Base-by-base conservation (phyloP, 1,284 basidiomycete genomes). In the Ceratobasidium sp. region DNA sequence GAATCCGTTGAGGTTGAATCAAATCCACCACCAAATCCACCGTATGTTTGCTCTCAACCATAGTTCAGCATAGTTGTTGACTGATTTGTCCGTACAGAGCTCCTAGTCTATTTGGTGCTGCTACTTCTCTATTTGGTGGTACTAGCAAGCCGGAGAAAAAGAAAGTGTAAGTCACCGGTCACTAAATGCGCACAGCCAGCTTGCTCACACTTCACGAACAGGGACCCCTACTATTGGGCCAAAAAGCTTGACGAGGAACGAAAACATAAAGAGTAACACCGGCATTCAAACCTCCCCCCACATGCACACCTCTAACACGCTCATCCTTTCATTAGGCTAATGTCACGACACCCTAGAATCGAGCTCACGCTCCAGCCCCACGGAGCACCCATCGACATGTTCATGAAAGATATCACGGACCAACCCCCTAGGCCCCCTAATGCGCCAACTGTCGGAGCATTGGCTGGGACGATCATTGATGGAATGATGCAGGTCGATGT, bases 181-280 rank as follows among this genome's bases (percentile, higher is more conserved):
- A 44, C 44, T 22, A 41, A 41, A 41, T 41, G 36, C 36, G 36
- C 36, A 41, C 36, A 41, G 36, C 36, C 36, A 41, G 36, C 11
- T 41, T 19, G 22, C 24, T 67, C 11, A 56, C 24, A 27, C 17
- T 19, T 45, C 33, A 36, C 31, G 29, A 41, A 57, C 45, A 71
- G 67, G 7, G 67, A 71, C n/a, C 67, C 67, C 11, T 71, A 48
- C 24, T 71, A 71, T 71, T 71, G 67, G 67, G 67, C 56, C 5
- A 71, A 60, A 56, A 71, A 71, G 59, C 44, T 59, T 9, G 67
- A 57, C 17, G 67, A 71, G 22, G 67, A 71, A 44, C 54, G 67
- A 15, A 71, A 60, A 31, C 54, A 57, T 17, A 60, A 71, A 29
- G 67, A 71, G 67, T 71, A 57, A 48, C 22, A 41, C 36, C 36